Evolutionary conservation across 202 grass and related monocot genomes (phyloP), one percentile per base, ranked within the genome.

Genomic region (Hordeum pubiflorum): DNA sequence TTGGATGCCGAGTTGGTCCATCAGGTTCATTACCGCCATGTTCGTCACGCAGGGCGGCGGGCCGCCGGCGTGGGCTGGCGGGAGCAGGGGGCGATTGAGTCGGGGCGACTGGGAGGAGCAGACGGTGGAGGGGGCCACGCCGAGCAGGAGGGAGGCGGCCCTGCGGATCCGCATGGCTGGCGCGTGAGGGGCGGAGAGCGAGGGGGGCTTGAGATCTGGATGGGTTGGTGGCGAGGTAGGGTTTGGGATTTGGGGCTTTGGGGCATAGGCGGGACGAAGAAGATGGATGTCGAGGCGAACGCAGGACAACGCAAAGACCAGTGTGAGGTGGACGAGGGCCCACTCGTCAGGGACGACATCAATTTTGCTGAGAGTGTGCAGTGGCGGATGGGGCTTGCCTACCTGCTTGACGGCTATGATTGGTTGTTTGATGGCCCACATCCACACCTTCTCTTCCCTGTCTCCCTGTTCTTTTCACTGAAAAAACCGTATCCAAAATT

Each of bases 21-120:
- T 75, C 31, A 86, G 82, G 76, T 97, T 89, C 87, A 86, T 91
- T 0, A 91, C 87, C n/a, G 89, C 87, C 72, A 76, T 58, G 82
- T 66, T 97, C 41, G 86, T 85, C 89, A 86, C 55, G 76, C 82
- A 93, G 61, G 73, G 13, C 22, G 82, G 44, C 2, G n/a, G 52
- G 34, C 7, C 1, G 3, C 41, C 33, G 4, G 0, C 3, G 1
- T 21, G 1, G 68, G 7, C 41, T 50, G 41, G 26, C 8, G 33
- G 63, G 39, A 52, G 43, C 3, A 11, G 32, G 32, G 22, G 20
- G 31, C 27, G 40, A 34, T 58, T 56, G 10, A 69, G 58, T 22
- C 14, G 38, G 15, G 36, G 46, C 10, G 22, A 10, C 12, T 32
- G 37, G 22, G 21, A 4, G 15, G 9, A 2, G 15, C 6, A 2